A percentile compares a stretch with the other conserved stretches of the same genome.
Evolutionary conservation across 306 rosid genomes (phyloP).

Genomic region (Quercus suber): DNA sequence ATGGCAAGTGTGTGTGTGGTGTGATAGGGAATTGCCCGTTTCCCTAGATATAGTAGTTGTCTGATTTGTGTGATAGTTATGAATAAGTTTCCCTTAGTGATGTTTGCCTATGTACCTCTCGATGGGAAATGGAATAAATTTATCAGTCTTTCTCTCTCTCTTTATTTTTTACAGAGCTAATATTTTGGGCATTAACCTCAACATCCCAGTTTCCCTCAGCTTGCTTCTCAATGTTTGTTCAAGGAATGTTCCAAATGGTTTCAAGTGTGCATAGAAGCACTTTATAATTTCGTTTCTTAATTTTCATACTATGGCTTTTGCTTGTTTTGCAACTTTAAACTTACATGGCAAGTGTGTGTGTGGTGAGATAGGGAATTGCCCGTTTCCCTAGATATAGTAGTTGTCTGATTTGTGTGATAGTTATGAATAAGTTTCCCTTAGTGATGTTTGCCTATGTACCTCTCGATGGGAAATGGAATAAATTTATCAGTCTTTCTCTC

Average conservation of each 20-base stretch:
- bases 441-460: not conserved
- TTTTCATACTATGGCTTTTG: not conserved
- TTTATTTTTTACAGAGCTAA: too few species aligned
- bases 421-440: slow-evolving; percentile 1
- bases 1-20: slow-evolving; percentile 1
- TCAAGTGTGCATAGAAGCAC: slow-evolving; percentile 43
- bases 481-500: too few species aligned
- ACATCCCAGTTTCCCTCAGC: slow-evolving; percentile 61
- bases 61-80: not conserved
- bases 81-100: slow-evolving; percentile 7
- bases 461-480: not conserved
- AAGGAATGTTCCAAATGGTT: slow-evolving; percentile 33
- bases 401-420: slow-evolving; percentile 4
- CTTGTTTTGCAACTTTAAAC: not conserved
- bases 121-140: not conserved
- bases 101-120: not conserved
- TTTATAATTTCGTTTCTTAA: not conserved
- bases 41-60: slow-evolving; percentile 6
- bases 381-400: slow-evolving; percentile 8
- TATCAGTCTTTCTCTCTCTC: too few species aligned
- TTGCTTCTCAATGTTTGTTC: slow-evolving; percentile 71
- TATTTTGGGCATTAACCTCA: slow-evolving; percentile 62
- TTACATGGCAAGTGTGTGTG: slow-evolving; percentile 3
- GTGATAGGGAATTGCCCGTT: slow-evolving; percentile 1
- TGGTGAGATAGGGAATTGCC: not conserved